Evolutionary conservation across 1,284 basidiomycete genomes (phyloP).

Genomic region (Afroboletus lepidellus): DNA sequence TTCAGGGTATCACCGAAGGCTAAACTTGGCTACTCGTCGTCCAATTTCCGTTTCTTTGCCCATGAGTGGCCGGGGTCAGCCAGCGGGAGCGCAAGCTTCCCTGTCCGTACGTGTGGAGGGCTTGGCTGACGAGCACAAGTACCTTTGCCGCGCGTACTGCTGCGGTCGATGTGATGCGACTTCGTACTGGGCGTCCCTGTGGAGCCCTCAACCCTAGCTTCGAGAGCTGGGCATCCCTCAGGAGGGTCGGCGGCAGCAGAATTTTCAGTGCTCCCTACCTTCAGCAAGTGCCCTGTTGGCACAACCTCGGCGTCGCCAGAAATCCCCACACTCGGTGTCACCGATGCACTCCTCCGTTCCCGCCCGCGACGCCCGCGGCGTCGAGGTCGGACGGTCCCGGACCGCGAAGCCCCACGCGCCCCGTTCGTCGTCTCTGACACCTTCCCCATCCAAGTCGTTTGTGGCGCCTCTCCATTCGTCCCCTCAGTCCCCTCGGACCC

Average conservation of each 20-base stretch:
- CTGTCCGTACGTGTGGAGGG: background rate
- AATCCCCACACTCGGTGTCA: background rate
- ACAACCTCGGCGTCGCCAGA: background rate
- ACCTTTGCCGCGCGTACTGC: background rate
- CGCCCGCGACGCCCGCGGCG: background rate
- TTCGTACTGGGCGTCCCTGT: background rate
- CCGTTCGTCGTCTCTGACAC: background rate
- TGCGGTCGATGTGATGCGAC: background rate
- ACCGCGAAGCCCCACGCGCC: background rate
- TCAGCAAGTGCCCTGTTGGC: background rate
- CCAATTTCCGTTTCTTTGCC: constrained; percentile 27
- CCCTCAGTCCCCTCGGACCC: background rate
- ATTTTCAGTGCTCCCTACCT: background rate
- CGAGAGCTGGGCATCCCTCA: background rate
- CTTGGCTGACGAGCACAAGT: background rate
- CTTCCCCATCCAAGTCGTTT: background rate
- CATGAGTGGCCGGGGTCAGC: constrained; percentile 9
- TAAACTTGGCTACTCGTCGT: constrained; percentile 9
- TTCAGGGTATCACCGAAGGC: background rate
- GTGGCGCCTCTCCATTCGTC: background rate
- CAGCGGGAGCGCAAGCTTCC: too few species aligned
- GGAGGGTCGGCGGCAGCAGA: background rate
- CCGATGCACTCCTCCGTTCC: background rate
- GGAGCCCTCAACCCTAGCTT: background rate
- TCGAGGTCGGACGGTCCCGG: background rate